These are phyloP conservation scores for Metschnikowia gelsemii DNA, from an alignment of 805 yeast species.

Conservation along the genomic window DNA sequence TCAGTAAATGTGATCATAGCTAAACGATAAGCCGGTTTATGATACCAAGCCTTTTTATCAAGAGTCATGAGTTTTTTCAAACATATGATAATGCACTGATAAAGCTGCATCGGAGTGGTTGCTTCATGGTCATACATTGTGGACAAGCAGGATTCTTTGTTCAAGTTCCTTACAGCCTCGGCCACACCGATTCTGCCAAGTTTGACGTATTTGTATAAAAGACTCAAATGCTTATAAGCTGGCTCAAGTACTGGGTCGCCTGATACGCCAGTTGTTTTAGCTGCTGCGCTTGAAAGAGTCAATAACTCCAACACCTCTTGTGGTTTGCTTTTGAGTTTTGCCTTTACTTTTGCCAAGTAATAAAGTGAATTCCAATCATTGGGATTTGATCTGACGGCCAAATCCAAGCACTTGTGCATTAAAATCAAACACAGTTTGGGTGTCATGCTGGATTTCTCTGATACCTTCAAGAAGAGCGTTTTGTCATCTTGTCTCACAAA, in stretches of 20 bases:
- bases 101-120: constrained; percentile 30
- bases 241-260: constrained; percentile 73
- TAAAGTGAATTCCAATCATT: constrained; percentile 63
- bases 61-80: constrained; percentile 48
- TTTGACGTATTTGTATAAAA: constrained; percentile 55
- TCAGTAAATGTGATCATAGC: constrained; percentile 62
- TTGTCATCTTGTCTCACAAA: constrained; percentile 30
- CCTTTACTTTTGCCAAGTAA: constrained; percentile 56
- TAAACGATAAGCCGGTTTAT: constrained; percentile 71
- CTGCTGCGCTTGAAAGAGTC: constrained; percentile 44
- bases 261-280: constrained; percentile 36
- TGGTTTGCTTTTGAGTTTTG: constrained; percentile 44
- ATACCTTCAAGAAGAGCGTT: constrained; percentile 27
- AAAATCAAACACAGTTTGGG: constrained; percentile 34
- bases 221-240: constrained; percentile 62
- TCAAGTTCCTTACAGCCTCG: constrained; percentile 42
- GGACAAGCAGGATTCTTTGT: constrained; percentile 30
- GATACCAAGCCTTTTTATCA: constrained; percentile 92
- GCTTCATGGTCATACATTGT: constrained; percentile 9
- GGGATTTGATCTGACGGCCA: constrained; percentile 46
- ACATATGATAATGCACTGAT: constrained; percentile 41
- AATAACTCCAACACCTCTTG: constrained; percentile 41
- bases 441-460: constrained; percentile 24
- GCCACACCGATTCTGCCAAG: constrained; percentile 31
- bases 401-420: constrained; percentile 43